Evolutionary conservation across 352 stramenopile species (phyloP), one percentile per base, ranked within the genome.

Genomic region (Phytophthora lateralis): DNA sequence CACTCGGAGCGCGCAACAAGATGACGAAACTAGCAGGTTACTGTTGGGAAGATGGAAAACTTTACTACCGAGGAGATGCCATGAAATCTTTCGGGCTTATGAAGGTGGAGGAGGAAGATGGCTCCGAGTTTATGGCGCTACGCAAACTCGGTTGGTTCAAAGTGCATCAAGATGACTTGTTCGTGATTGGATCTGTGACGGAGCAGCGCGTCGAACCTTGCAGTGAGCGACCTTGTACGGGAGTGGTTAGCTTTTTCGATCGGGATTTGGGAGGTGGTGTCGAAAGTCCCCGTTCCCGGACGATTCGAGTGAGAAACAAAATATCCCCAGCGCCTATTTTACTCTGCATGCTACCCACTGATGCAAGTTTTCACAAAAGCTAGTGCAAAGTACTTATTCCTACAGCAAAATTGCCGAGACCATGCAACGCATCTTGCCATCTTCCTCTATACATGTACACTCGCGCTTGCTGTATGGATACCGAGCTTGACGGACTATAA

Each of bases 71-170:
- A 34, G 9, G 46, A 4, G 47, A 55, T 9, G 48, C 58, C 0
- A 18, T 68, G 46, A 60, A 68, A 39, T 48, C 63, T 1, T 55
- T 69, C 20, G 59, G 52, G 0, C 24, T 72, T 10, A n/a, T 72
- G 17, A 68, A 57, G 41, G 58, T 72, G 46, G 46, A 52, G 14
- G 49, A 58, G 15, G 43, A 60, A 27, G 42, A 59, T 11, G 59
- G 50, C 17, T 15, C 21, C 0, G 53, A 73, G 32, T 66, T 63
- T 21, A 35, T 73, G 1, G 65, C 66, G 27, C 18, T 59, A 5
- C 42, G 26, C 4, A 57, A 62, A 43, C 8, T 67, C 9, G 18
- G 55, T 15, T 67, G 59, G 59, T 62, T 67, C 9, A 38, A n/a
- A 21, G 39, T 56, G 2, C 45, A 34, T 8, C 21, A 21, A 17